These are phyloP conservation scores for Triticum monococcum DNA, from an alignment of 176 grass and related monocot genomes.

Conservation along the genomic window DNA sequence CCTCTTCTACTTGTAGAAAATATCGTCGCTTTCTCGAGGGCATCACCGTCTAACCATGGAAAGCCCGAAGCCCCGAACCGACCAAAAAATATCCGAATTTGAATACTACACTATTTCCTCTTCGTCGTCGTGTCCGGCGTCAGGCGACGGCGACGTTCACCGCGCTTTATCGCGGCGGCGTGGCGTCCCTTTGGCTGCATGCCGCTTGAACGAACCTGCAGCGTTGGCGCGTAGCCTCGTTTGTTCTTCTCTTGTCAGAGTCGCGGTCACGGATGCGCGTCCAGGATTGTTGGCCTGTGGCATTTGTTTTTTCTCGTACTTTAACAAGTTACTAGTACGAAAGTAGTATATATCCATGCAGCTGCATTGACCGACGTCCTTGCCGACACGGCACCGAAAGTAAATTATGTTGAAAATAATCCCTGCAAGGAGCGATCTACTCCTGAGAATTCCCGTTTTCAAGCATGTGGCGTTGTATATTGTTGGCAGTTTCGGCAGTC, in stretches of 20 bases:
- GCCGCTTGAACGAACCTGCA: neutral
- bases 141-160: neutral
- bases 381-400: neutral
- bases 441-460: neutral
- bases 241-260: neutral
- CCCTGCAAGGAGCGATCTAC: neutral
- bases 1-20: neutral
- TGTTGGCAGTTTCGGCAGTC: neutral
- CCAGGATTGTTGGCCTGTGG: neutral
- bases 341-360: neutral
- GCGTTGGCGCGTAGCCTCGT: neutral
- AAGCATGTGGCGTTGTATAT: neutral
- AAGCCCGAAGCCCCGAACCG: neutral
- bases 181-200: neutral
- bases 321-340: neutral
- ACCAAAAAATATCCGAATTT: neutral
- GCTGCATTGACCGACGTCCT: neutral
- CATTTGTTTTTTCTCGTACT: neutral
- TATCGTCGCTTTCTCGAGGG: neutral
- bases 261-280: neutral
- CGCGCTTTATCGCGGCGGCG: neutral
- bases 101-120: neutral
- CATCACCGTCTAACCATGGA: neutral
- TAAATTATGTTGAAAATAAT: neutral
- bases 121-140: neutral